Evolutionary conservation across 2,329 filamentous ascomycete species (phyloP).

Genomic region (Ramichloridium luteum): DNA sequence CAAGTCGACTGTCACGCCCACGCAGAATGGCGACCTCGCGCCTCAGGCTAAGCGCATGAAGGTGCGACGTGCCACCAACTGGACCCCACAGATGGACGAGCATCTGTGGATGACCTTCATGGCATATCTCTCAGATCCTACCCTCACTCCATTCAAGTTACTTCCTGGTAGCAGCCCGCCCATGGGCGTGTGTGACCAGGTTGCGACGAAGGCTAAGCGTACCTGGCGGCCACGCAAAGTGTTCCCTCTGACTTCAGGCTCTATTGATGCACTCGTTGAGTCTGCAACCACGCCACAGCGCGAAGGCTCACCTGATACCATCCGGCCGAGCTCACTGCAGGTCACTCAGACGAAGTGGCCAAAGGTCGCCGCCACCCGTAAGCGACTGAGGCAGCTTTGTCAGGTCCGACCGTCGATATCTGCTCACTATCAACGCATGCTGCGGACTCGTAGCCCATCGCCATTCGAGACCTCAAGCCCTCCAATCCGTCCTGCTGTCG

Average conservation of each 20-base stretch:
- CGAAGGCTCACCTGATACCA: constrained; percentile 32
- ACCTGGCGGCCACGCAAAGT: constrained; percentile 42
- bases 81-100: constrained; percentile 52
- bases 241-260: constrained; percentile 16
- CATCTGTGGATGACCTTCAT: constrained; percentile 56
- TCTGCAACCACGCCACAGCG: constrained; percentile 15
- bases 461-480: constrained; percentile 35
- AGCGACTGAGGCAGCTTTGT: constrained; percentile 46
- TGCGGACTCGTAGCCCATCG: constrained; percentile 49
- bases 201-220: constrained; percentile 48
- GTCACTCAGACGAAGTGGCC: constrained; percentile 38
- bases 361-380: constrained; percentile 46
- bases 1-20: constrained; percentile 15
- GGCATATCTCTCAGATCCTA: constrained; percentile 52
- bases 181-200: constrained; percentile 51
- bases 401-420: constrained; percentile 50
- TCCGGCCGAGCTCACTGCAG: constrained; percentile 26
- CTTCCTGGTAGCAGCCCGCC: constrained; percentile 51
- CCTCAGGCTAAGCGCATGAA: constrained; percentile 32
- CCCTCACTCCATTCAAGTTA: constrained; percentile 55
- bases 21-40: constrained; percentile 10
- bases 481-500: constrained; percentile 19
- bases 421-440: constrained; percentile 51
- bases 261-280: constrained; percentile 16
- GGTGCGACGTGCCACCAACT: constrained; percentile 32